Percentiles rank a stretch among this genome's conserved stretches.
phyloP scores from a whole-genome alignment of 306 rosid species.

The Citrullus mucosospermus region DNA sequence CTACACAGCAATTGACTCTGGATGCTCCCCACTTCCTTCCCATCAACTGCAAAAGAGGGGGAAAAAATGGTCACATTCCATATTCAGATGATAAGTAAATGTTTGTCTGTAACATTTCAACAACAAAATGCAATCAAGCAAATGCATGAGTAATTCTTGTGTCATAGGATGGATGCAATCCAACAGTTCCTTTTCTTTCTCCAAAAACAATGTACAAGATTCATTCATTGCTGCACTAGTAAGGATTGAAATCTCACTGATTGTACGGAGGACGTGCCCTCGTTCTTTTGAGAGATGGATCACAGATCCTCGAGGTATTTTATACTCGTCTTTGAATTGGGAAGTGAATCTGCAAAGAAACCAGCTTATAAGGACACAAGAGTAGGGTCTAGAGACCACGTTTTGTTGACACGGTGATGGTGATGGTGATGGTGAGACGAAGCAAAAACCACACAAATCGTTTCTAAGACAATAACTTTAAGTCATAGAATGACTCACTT shows the following conservation, averaged over 20 bases:
- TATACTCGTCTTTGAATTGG: slow-evolving; percentile 78
- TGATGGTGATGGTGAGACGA: no score
- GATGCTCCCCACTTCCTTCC: slow-evolving; percentile 85
- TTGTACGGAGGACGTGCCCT: slow-evolving; percentile 66
- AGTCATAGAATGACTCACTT: slow-evolving; percentile 37
- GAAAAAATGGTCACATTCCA: background rate
- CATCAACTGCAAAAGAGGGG: slow-evolving; percentile 53
- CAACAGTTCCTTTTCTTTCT: background rate
- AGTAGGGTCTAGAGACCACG: background rate
- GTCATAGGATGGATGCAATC: background rate
- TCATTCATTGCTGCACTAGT: background rate
- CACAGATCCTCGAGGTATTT: slow-evolving; percentile 76
- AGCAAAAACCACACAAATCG: background rate
- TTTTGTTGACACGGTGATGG: background rate
- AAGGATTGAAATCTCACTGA: slow-evolving; percentile 42
- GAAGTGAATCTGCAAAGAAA: slow-evolving; percentile 75
- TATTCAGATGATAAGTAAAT: background rate
- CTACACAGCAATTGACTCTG: slow-evolving; percentile 67
- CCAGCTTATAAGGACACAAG: slow-evolving; percentile 3
- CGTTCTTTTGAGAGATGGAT: slow-evolving; percentile 63
- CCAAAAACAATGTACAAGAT: background rate
- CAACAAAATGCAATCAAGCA: background rate
- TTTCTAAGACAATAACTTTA: background rate
- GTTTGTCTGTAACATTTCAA: background rate
- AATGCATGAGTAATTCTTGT: background rate